phyloP scores from a whole-genome alignment of 2,329 filamentous ascomycete species.

The Diaporthe nobilis region DNA sequence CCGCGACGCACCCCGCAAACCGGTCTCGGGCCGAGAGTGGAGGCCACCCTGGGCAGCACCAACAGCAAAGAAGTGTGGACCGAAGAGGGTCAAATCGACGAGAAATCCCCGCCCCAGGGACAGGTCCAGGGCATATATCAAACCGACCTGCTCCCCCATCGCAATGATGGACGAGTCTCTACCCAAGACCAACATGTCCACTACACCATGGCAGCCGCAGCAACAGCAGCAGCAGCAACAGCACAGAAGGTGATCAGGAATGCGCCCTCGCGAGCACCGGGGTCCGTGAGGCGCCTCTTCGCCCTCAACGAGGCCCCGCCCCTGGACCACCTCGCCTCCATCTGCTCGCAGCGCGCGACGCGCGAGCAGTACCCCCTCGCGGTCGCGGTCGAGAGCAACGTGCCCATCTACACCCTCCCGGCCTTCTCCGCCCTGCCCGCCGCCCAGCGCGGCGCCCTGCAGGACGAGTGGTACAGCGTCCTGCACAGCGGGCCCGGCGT shows the following conservation, averaged over 20 bases:
- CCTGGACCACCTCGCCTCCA: conserved; percentile 58
- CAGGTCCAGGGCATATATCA: neutral
- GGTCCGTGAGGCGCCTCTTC: conserved; percentile 44
- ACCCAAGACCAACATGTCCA: neutral
- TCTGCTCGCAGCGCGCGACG: conserved; percentile 58
- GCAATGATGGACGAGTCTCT: neutral
- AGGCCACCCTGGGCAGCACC: neutral
- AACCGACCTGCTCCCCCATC: neutral
- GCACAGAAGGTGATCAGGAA: conserved; percentile 12
- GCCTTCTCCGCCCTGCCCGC: conserved; percentile 49
- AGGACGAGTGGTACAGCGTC: conserved; percentile 73
- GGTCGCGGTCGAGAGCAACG: conserved; percentile 59
- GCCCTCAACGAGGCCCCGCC: conserved; percentile 50
- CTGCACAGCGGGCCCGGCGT: conserved; percentile 71
- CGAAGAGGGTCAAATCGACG: conserved; percentile 17
- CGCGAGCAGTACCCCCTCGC: conserved; percentile 63
- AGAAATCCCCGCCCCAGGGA: conserved; percentile 1
- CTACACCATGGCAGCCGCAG: conserved; percentile 24
- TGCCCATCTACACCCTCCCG: conserved; percentile 69
- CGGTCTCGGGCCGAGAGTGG: conserved; percentile 20
- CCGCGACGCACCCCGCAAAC: conserved; percentile 12
- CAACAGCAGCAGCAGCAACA: conserved; percentile 7
- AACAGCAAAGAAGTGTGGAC: neutral
- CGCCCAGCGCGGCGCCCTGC: conserved; percentile 56
- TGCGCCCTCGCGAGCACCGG: neutral